Evolutionary conservation across 495 filamentous ascomycete species (phyloP).

Genomic region (Talaromyces adpressus): DNA sequence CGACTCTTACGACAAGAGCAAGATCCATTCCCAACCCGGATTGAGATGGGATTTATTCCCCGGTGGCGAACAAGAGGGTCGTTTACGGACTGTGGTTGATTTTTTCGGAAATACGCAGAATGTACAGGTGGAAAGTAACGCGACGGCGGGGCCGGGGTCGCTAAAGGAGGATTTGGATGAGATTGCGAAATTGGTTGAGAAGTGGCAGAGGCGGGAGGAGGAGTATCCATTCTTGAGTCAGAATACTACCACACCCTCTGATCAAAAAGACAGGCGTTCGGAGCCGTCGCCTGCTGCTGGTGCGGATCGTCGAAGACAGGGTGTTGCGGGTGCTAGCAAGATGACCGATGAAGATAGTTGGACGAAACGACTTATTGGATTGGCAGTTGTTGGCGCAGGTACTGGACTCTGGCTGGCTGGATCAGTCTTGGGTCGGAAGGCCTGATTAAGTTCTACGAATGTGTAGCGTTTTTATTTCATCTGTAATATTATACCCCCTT

Average conservation of each 20-base stretch:
- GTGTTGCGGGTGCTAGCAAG: constrained; percentile 48
- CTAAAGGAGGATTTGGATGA: constrained; percentile 71
- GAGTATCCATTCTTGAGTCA: constrained; percentile 23
- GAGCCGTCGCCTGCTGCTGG: constrained; percentile 2
- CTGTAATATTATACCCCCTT: constrained; percentile 1
- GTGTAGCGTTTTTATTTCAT: constrained; percentile 2
- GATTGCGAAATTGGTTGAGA: constrained; percentile 51
- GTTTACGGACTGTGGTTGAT: constrained; percentile 77
- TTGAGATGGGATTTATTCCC: constrained; percentile 88
- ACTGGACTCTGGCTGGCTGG: constrained; percentile 61
- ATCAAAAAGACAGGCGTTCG: neutral
- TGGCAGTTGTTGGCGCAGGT: constrained; percentile 57
- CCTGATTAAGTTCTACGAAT: neutral
- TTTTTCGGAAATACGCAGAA: constrained; percentile 99
- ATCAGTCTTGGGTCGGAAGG: constrained; percentile 30
- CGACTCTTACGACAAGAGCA: constrained; percentile 87
- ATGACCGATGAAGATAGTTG: constrained; percentile 60
- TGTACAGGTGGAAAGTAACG: constrained; percentile 73
- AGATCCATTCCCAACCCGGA: constrained; percentile 91
- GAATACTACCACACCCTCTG: constrained; percentile 26
- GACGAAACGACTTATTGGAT: constrained; percentile 61
- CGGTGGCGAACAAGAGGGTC: constrained; percentile 66
- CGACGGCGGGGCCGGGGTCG: constrained; percentile 43
- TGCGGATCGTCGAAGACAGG: neutral
- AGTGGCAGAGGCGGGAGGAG: constrained; percentile 32